Conservation (phyloP, 140 eudicot genomes). For the Oenanthe javanica region DNA sequence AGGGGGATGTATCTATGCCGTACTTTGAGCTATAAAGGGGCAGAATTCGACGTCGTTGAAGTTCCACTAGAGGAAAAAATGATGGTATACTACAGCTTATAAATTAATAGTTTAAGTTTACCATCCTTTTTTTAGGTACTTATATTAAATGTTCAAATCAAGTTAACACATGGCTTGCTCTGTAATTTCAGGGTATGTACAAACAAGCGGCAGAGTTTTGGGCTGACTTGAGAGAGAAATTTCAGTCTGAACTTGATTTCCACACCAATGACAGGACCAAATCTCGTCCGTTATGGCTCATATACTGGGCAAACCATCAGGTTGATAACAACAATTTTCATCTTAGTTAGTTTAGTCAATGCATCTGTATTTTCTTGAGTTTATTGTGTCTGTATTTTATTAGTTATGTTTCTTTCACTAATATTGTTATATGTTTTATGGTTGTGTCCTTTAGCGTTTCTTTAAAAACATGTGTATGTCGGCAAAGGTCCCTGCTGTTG, state of each 20-base stretch:
- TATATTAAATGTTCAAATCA: no score
- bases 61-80: constrained; percentile 74
- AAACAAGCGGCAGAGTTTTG: constrained; percentile 91
- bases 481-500: constrained; percentile 96
- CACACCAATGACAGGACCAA: constrained; percentile 55
- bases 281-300: constrained; percentile 80
- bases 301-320: constrained; percentile 99
- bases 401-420: background rate
- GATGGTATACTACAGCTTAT: constrained; percentile 45
- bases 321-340: constrained; percentile 22
- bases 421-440: background rate
- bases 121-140: no score
- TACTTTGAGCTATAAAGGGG: constrained; percentile 91
- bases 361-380: background rate
- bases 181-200: constrained; percentile 56
- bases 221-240: constrained; percentile 83
- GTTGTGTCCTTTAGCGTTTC: constrained; percentile 58
- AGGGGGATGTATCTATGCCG: constrained; percentile 99
- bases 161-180: background rate
- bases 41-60: constrained; percentile 89
- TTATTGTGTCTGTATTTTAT: background rate
- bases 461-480: constrained; percentile 98
- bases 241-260: constrained; percentile 62
- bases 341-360: background rate
- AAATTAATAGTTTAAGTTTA: background rate